A percentile compares a stretch with the other conserved stretches of the same genome.
Evolutionary conservation across 805 yeast genomes (phyloP).

Genomic region (Candida hungchunana): DNA sequence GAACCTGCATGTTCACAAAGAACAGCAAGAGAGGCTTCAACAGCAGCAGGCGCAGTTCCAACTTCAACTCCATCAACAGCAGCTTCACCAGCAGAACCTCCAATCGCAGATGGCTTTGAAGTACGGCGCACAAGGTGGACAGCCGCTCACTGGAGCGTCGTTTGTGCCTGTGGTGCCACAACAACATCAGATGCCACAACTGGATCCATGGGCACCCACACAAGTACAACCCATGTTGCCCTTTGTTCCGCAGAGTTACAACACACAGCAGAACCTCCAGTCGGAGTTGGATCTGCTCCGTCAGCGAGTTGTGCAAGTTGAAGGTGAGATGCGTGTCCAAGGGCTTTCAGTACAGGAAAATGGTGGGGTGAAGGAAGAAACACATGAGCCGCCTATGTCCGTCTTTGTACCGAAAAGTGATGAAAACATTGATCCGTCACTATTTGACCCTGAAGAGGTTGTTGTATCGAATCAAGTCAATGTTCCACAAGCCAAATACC

Average conservation of each 20-base stretch:
- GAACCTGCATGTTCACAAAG: neutral
- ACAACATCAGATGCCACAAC: neutral
- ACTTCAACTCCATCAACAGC: slow-evolving; percentile 17
- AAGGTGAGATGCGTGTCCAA: slow-evolving; percentile 7
- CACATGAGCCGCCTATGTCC: neutral
- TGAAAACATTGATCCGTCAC: slow-evolving; percentile 16
- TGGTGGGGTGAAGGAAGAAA: too few species aligned
- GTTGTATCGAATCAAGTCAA: slow-evolving; percentile 13
- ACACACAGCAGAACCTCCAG: slow-evolving; percentile 12
- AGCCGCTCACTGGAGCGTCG: slow-evolving; percentile 14
- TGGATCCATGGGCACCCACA: slow-evolving; percentile 1
- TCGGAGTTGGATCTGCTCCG: slow-evolving; percentile 13
- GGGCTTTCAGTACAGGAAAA: too few species aligned
- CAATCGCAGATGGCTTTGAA: slow-evolving; percentile 22
- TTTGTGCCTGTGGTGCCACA: neutral
- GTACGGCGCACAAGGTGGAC: slow-evolving; percentile 15
- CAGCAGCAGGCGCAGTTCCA: slow-evolving; percentile 20
- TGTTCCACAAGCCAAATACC: slow-evolving; percentile 13
- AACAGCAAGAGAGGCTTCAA: slow-evolving; percentile 13
- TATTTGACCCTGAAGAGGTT: slow-evolving; percentile 13
- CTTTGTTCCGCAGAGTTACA: slow-evolving; percentile 10
- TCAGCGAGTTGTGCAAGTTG: slow-evolving; percentile 14
- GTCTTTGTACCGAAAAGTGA: slow-evolving; percentile 1
- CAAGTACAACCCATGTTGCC: neutral
- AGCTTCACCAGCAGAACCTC: slow-evolving; percentile 17